These are phyloP conservation scores for Sclerotinia trifoliorum DNA, from an alignment of 2,329 filamentous ascomycete species.

Conservation along the genomic window DNA sequence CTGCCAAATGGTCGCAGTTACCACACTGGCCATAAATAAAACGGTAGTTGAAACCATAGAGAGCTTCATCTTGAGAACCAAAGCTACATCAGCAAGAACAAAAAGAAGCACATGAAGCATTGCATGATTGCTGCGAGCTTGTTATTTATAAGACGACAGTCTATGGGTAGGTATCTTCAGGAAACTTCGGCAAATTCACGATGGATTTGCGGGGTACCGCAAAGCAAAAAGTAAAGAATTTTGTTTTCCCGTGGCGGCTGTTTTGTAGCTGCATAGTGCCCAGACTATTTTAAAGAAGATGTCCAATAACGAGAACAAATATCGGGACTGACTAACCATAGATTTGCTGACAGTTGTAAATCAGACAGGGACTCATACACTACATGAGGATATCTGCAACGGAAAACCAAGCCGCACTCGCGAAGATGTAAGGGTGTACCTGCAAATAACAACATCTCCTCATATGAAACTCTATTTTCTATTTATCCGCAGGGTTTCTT, in stretches of 20 bases:
- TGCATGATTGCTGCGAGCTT: neutral
- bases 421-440: neutral
- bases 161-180: neutral
- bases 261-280: conserved; percentile 7
- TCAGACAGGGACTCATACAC: neutral
- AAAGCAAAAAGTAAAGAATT: neutral
- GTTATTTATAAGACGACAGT: neutral
- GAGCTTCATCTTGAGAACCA: conserved; percentile 25
- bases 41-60: conserved; percentile 14
- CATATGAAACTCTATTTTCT: neutral
- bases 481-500: neutral
- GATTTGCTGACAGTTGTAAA: neutral
- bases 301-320: conserved; percentile 3
- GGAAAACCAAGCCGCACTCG: conserved; percentile 5
- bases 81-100: neutral
- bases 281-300: neutral
- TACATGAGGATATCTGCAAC: conserved; percentile 1
- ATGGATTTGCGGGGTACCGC: conserved; percentile 15
- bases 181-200: neutral
- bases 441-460: neutral
- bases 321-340: neutral
- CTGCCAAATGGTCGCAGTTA: conserved; percentile 35
- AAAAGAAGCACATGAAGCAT: neutral
- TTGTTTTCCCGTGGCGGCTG: conserved; percentile 21
- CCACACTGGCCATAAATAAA: conserved; percentile 18